A percentile compares a stretch with the other conserved stretches of the same genome.
phyloP scores from a whole-genome alignment of 495 filamentous ascomycete genomes.

The Talaromyces liani region DNA sequence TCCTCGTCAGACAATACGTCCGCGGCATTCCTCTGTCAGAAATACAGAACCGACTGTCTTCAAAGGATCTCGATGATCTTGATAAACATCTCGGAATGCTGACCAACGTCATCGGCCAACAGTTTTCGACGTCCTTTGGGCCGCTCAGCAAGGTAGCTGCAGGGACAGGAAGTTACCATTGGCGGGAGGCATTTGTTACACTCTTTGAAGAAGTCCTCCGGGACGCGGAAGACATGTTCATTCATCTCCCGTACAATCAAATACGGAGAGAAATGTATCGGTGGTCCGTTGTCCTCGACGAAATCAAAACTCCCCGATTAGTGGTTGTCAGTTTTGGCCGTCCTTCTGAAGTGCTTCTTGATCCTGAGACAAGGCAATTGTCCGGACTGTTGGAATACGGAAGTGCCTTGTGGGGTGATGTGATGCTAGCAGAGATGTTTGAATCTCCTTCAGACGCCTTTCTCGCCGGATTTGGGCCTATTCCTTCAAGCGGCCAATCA shows the following conservation, averaged over 20 bases:
- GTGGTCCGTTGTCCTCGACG: slow-evolving; percentile 44
- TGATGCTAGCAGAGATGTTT: slow-evolving; percentile 38
- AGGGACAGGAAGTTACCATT: slow-evolving; percentile 43
- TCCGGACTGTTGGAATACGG: slow-evolving; percentile 40
- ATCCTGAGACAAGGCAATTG: slow-evolving; percentile 37
- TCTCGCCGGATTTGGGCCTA: slow-evolving; percentile 33
- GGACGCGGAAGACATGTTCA: slow-evolving; percentile 63
- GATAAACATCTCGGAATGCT: slow-evolving; percentile 34
- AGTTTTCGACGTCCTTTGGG: slow-evolving; percentile 42
- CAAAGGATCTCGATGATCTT: slow-evolving; percentile 31
- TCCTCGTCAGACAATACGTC: slow-evolving; percentile 43
- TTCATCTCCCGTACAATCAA: slow-evolving; percentile 57
- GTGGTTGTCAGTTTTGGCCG: slow-evolving; percentile 50
- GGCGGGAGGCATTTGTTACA: slow-evolving; percentile 52
- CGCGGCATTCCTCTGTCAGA: slow-evolving; percentile 37
- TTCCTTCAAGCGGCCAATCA: slow-evolving; percentile 13
- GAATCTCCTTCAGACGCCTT: slow-evolving; percentile 27
- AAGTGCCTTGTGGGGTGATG: slow-evolving; percentile 42
- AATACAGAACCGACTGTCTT: slow-evolving; percentile 27
- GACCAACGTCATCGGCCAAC: slow-evolving; percentile 27
- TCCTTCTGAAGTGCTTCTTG: slow-evolving; percentile 50
- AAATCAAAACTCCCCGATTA: slow-evolving; percentile 48
- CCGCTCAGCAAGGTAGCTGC: slow-evolving; percentile 38
- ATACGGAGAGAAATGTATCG: slow-evolving; percentile 47
- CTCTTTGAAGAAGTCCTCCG: slow-evolving; percentile 57